phyloP scores from a whole-genome alignment of 2,329 filamentous ascomycete genomes.

The Biscogniauxia mediterranea region DNA sequence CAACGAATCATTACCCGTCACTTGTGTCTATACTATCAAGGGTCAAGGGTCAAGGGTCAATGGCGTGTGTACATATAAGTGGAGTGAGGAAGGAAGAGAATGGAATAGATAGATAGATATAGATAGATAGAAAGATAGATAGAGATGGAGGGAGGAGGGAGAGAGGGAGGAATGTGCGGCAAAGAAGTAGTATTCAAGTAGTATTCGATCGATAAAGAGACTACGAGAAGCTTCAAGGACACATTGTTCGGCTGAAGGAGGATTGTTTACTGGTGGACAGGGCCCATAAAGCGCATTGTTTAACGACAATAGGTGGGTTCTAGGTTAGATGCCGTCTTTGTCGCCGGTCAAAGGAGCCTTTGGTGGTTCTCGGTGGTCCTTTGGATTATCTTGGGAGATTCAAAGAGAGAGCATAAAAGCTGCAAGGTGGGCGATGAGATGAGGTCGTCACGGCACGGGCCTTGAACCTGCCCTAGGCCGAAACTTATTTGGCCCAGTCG shows the following conservation, averaged over 20 bases:
- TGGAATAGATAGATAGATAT: not conserved
- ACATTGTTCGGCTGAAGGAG: constrained; percentile 23
- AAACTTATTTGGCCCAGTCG: not conserved
- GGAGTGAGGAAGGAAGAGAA: not conserved
- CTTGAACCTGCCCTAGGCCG: not conserved
- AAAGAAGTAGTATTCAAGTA: constrained; percentile 21
- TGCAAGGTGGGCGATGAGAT: not conserved
- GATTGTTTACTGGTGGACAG: constrained; percentile 23
- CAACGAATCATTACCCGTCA: constrained; percentile 13
- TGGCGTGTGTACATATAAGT: not conserved
- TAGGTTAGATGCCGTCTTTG: not conserved
- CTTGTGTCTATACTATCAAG: not conserved
- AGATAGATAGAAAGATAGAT: not conserved
- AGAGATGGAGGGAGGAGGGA: too few relatives aligned
- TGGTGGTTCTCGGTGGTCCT: not conserved
- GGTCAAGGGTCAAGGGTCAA: constrained; percentile 1
- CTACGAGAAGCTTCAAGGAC: constrained; percentile 18
- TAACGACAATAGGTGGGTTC: not conserved
- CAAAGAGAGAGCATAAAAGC: not conserved
- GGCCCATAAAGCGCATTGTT: constrained; percentile 25
- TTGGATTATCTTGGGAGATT: not conserved
- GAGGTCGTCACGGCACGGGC: not conserved
- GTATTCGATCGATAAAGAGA: constrained; percentile 10
- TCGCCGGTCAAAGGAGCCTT: constrained; percentile 10
- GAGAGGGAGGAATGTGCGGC: not conserved